Evolutionary conservation across 306 rosid genomes (phyloP).

Genomic region (Cicer chorassanicum): DNA sequence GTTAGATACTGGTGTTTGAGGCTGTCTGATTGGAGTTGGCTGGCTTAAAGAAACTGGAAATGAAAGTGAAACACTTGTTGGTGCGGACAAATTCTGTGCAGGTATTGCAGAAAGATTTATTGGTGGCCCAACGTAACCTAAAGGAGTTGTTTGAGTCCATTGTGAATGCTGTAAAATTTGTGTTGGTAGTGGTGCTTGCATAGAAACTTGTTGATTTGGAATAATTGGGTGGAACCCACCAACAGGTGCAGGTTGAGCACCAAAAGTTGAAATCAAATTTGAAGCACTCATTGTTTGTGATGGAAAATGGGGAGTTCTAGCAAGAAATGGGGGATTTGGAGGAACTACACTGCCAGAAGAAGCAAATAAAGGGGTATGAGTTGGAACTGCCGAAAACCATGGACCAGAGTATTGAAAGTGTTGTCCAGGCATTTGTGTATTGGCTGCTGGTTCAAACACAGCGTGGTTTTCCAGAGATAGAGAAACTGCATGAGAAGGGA

Average conservation of each 20-base stretch:
- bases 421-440: slow-evolving; percentile 54
- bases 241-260: slow-evolving; percentile 55
- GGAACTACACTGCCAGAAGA: slow-evolving; percentile 52
- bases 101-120: slow-evolving; percentile 55
- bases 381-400: slow-evolving; percentile 61
- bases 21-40: slow-evolving; percentile 53
- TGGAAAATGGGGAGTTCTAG: slow-evolving; percentile 52
- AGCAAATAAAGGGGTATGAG: slow-evolving; percentile 50
- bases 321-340: slow-evolving; percentile 56
- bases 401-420: slow-evolving; percentile 61
- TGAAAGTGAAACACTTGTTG: slow-evolving; percentile 55
- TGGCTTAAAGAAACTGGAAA: slow-evolving; percentile 54
- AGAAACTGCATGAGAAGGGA: slow-evolving; percentile 47
- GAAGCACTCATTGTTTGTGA: slow-evolving; percentile 57
- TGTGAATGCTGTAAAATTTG: slow-evolving; percentile 56
- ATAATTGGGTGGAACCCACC: slow-evolving; percentile 54
- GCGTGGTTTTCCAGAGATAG: slow-evolving; percentile 52
- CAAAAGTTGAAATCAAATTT: slow-evolving; percentile 55
- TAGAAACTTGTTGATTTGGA: slow-evolving; percentile 57
- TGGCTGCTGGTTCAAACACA: slow-evolving; percentile 52
- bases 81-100: slow-evolving; percentile 54
- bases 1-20: slow-evolving; percentile 51
- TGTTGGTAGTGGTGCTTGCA: slow-evolving; percentile 52
- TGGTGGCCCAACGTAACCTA: slow-evolving; percentile 57
- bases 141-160: slow-evolving; percentile 52